phyloP scores from a whole-genome alignment of 495 filamentous ascomycete genomes.

The Ramalina intermedia region DNA sequence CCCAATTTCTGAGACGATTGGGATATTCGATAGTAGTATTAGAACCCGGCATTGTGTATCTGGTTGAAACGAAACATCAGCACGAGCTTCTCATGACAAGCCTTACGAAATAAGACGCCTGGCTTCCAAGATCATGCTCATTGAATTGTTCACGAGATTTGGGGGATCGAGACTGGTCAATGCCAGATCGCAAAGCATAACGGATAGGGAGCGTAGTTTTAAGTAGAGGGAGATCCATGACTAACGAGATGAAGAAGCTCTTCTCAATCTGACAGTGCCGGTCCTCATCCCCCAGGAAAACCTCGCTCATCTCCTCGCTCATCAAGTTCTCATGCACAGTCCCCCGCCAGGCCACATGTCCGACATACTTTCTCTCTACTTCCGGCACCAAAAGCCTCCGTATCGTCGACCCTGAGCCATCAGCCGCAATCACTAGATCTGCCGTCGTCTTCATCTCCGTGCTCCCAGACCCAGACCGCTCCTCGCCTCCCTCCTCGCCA shows the following conservation, averaged over 20 bases:
- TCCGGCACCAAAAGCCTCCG: slow-evolving; percentile 30
- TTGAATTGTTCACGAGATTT: background rate
- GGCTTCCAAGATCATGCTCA: too few species aligned
- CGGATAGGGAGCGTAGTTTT: too few species aligned
- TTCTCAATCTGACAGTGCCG: background rate
- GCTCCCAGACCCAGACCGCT: slow-evolving; percentile 8
- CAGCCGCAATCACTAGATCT: slow-evolving; percentile 38
- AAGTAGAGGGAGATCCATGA: background rate
- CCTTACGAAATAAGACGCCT: too few species aligned
- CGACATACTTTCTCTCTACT: slow-evolving; percentile 36
- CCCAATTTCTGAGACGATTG: slow-evolving; percentile 37
- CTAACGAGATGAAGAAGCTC: background rate
- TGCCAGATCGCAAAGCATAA: too few species aligned
- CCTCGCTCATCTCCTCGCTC: background rate
- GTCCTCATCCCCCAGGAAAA: background rate
- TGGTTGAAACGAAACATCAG: slow-evolving; percentile 20
- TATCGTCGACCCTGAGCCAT: slow-evolving; percentile 40
- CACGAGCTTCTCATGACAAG: slow-evolving; percentile 5
- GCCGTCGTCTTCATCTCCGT: slow-evolving; percentile 20
- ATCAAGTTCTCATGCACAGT: slow-evolving; percentile 27
- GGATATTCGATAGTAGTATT: slow-evolving; percentile 29
- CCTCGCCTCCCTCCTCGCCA: slow-evolving; percentile 21
- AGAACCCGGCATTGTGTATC: slow-evolving; percentile 24
- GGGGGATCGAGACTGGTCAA: too few species aligned
- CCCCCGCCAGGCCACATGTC: slow-evolving; percentile 41